A percentile compares a stretch with the other conserved stretches of the same genome.
Evolutionary conservation across 768 basidiomycete species (phyloP).

Genomic region (Hericium erinaceus): DNA sequence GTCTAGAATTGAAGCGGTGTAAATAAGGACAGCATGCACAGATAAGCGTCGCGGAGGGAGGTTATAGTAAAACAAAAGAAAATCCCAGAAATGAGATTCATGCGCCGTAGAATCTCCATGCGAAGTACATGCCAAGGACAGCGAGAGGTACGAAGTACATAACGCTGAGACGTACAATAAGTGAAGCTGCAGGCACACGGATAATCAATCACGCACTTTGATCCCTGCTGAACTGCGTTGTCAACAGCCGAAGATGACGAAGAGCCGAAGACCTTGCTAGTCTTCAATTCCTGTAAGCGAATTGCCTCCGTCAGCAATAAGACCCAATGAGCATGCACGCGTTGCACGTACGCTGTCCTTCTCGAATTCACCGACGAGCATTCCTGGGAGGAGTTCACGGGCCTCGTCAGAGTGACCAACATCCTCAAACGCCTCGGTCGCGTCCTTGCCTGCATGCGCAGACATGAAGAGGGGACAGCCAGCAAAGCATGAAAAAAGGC

Average conservation of each 20-base stretch:
- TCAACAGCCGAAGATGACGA: slow-evolving; percentile 6
- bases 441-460: slow-evolving; percentile 65
- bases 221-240: slow-evolving; percentile 12
- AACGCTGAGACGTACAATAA: slow-evolving; percentile 16
- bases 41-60: background rate
- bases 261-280: slow-evolving; percentile 6
- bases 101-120: slow-evolving; percentile 31
- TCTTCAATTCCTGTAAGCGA: slow-evolving; percentile 3
- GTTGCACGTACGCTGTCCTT: slow-evolving; percentile 31
- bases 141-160: slow-evolving; percentile 36
- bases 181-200: background rate
- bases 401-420: slow-evolving; percentile 99
- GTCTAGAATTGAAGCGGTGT: background rate
- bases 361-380: slow-evolving; percentile 78
- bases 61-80: background rate
- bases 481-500: slow-evolving; percentile 23
- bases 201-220: slow-evolving; percentile 10
- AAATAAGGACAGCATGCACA: background rate
- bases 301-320: background rate
- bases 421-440: slow-evolving; percentile 98
- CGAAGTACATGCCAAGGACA: slow-evolving; percentile 35
- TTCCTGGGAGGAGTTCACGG: slow-evolving; percentile 83
- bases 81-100: background rate
- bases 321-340: background rate
- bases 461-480: no score